Evolutionary conservation across 768 basidiomycete genomes (phyloP).

Genomic region (Auricularia sp.): DNA sequence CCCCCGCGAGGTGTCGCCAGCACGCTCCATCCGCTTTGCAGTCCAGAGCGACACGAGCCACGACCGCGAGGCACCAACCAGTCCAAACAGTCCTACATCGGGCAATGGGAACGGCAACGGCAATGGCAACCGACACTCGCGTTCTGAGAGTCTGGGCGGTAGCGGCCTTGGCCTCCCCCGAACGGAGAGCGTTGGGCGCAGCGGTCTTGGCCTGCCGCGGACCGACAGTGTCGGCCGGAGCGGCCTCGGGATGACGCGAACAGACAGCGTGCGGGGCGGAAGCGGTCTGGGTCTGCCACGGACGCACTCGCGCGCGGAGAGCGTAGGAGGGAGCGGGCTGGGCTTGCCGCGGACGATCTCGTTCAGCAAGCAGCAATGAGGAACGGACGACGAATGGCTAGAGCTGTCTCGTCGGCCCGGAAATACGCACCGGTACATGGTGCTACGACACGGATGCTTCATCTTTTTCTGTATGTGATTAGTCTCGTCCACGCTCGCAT

Average conservation of each 20-base stretch:
- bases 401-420: too few species aligned
- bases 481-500: too few species aligned
- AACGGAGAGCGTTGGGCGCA: background rate
- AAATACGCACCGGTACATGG: too few species aligned
- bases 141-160: background rate
- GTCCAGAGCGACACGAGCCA: conserved; percentile 9
- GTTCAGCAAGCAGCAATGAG: too few species aligned
- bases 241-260: background rate
- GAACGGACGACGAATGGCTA: too few species aligned
- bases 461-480: too few species aligned
- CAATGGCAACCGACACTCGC: background rate
- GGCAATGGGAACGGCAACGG: background rate
- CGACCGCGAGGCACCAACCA: background rate
- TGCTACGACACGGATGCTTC: too few species aligned
- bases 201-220: background rate
- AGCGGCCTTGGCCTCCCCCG: background rate
- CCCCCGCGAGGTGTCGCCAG: conserved; percentile 33
- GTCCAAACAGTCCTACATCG: background rate
- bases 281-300: too few species aligned
- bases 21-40: conserved; percentile 31
- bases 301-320: too few species aligned
- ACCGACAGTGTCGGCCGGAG: background rate
- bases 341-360: too few species aligned
- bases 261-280: background rate
- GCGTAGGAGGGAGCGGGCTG: too few species aligned